A percentile compares a stretch with the other conserved stretches of the same genome.
These are phyloP conservation scores for Saccharomycopsis javanensis DNA, from an alignment of 805 yeast species.

Conservation along the genomic window DNA sequence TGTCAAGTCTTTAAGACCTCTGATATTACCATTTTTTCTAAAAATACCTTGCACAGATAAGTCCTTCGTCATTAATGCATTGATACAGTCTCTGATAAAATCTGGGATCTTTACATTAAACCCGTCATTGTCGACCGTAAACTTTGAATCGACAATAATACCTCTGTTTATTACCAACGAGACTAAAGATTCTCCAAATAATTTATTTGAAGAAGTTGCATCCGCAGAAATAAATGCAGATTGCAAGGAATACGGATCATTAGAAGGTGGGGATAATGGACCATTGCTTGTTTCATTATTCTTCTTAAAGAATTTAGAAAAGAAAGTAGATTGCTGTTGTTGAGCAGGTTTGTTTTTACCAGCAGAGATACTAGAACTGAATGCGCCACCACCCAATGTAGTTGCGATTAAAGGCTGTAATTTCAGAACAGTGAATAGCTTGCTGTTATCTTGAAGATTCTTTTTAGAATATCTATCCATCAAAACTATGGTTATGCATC, in stretches of 20 bases:
- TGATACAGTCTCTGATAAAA: constrained; percentile 75
- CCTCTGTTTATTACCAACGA: constrained; percentile 27
- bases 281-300: background rate
- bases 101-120: constrained; percentile 72
- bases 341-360: background rate
- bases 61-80: constrained; percentile 80
- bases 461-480: constrained; percentile 25
- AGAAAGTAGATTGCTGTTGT: background rate
- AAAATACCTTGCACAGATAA: constrained; percentile 94
- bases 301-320: background rate
- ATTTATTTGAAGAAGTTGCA: background rate
- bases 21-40: constrained; percentile 91
- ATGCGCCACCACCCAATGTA: background rate
- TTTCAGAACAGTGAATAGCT: constrained; percentile 28
- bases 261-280: background rate
- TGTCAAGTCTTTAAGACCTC: constrained; percentile 62
- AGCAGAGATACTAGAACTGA: constrained; percentile 5
- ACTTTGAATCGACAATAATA: constrained; percentile 37
- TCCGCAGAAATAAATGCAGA: background rate
- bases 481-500: constrained; percentile 48
- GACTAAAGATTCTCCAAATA: background rate
- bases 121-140: constrained; percentile 44
- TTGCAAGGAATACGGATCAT: background rate
- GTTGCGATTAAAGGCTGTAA: constrained; percentile 25
- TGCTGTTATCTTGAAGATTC: background rate